Conservation (phyloP, 2,329 filamentous ascomycete genomes). For the Penicillium sp. region DNA sequence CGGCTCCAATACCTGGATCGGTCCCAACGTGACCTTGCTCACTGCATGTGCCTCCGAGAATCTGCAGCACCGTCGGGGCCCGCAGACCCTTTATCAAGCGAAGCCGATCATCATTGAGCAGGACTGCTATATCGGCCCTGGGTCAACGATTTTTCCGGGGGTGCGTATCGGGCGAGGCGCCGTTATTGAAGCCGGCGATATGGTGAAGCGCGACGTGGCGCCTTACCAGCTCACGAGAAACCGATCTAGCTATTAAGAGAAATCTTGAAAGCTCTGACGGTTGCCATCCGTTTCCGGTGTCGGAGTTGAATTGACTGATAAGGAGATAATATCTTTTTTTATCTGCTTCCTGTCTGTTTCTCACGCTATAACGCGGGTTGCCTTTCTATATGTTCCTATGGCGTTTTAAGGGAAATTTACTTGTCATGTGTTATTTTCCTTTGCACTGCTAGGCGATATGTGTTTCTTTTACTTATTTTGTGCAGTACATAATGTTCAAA, state of each 20-base stretch:
- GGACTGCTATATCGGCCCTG: slow-evolving; percentile 62
- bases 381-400: background rate
- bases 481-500: background rate
- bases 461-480: background rate
- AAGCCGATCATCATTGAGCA: slow-evolving; percentile 70
- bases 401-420: background rate
- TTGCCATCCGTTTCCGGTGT: background rate
- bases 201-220: slow-evolving; percentile 43
- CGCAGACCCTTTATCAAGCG: slow-evolving; percentile 66
- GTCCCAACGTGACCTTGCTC: slow-evolving; percentile 81
- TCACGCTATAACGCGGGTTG: background rate
- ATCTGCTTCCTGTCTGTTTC: background rate
- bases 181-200: slow-evolving; percentile 44
- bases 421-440: background rate
- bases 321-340: background rate
- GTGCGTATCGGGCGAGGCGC: slow-evolving; percentile 41
- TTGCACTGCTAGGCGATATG: background rate
- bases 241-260: slow-evolving; percentile 34
- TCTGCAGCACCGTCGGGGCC: slow-evolving; percentile 67
- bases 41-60: slow-evolving; percentile 70
- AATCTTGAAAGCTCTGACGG: background rate
- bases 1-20: slow-evolving; percentile 64
- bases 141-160: slow-evolving; percentile 54
- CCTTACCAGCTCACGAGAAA: slow-evolving; percentile 41
- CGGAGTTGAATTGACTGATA: background rate